Conservation (phyloP, 495 filamentous ascomycete species). For the Penicillium nucicola region DNA sequence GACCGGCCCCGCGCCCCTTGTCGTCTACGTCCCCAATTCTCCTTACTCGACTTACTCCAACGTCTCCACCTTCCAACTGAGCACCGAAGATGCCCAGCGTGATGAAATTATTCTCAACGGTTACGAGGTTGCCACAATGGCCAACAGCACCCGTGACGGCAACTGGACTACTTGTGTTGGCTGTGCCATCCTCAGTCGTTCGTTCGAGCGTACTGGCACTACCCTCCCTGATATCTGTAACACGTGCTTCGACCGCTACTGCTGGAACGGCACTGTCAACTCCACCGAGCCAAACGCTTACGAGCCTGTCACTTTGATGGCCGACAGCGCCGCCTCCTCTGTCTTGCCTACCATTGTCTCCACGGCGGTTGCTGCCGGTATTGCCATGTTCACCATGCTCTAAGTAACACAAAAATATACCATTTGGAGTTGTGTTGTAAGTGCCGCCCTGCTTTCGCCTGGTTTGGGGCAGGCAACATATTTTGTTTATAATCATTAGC, state of each 20-base stretch:
- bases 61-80: conserved; percentile 64
- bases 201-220: conserved; percentile 63
- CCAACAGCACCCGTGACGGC: conserved; percentile 68
- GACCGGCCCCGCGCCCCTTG: conserved; percentile 54
- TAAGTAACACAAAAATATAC: conserved; percentile 6
- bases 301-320: conserved; percentile 23
- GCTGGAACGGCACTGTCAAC: conserved; percentile 57
- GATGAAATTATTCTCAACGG: conserved; percentile 82
- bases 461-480: too few species aligned
- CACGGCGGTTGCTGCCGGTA: conserved; percentile 15
- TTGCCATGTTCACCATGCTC: conserved; percentile 24
- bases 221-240: conserved; percentile 63
- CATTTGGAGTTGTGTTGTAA: background rate
- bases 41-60: conserved; percentile 76
- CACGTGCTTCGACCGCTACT: conserved; percentile 75
- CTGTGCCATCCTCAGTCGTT: conserved; percentile 80
- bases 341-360: conserved; percentile 18
- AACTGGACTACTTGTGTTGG: conserved; percentile 79
- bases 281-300: conserved; percentile 26
- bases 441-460: background rate
- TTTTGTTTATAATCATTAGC: too few species aligned
- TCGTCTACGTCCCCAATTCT: conserved; percentile 89
- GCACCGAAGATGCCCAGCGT: conserved; percentile 60
- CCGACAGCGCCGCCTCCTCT: conserved; percentile 11
- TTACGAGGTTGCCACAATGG: conserved; percentile 76